Base-by-base conservation (phyloP, 805 yeast species). In the Saccharomycopsis olivae region DNA sequence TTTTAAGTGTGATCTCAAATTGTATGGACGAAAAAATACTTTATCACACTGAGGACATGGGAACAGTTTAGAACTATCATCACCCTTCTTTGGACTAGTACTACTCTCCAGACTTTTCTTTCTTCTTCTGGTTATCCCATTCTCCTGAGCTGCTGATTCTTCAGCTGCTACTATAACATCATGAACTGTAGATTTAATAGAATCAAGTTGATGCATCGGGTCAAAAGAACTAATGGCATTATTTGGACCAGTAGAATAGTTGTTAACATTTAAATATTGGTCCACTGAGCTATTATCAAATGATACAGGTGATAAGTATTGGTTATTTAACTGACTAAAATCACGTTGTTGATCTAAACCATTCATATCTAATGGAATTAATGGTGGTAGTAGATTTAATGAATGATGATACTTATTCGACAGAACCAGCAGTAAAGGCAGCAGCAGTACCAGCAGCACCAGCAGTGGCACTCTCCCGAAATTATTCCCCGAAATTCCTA, bases 21-120 rank as follows among this genome's bases (percentile, higher is more conserved):
- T 84, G 56, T 85, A 84, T 0, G 87, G 86, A 37, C 94, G 59
- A 2, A 89, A 78, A 54, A 85, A 84, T 27, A 74, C 60, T 58
- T 80, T 82, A 18, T 73, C 81, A 57, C 95, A 84, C 34, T 75
- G 62, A 41, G 74, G 71, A 54, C 95, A 84, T 61, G 8, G 71
- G 28, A 48, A 53, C 3, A 38, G 39, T 17, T 49, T 49, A 14
- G 24, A 3, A 15, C 24, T 30, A 1, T 29, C 28, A 14, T 30
- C 15, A 11, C 8, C 15, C 4, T 10, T 19, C 11, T 6, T 11
- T 31, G 6, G 20, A 15, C 16, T 15, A 19, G 20, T 15, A 31
- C 16, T 31, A n/a, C 34, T 13, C 6, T n/a, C 14, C 10, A 14
- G 5, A 19, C 34, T 31, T 14, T 10, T 10, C 8, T 33, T 27